Conservation (phyloP, 1,284 basidiomycete genomes). For the Coniferiporia weirii region DNA sequence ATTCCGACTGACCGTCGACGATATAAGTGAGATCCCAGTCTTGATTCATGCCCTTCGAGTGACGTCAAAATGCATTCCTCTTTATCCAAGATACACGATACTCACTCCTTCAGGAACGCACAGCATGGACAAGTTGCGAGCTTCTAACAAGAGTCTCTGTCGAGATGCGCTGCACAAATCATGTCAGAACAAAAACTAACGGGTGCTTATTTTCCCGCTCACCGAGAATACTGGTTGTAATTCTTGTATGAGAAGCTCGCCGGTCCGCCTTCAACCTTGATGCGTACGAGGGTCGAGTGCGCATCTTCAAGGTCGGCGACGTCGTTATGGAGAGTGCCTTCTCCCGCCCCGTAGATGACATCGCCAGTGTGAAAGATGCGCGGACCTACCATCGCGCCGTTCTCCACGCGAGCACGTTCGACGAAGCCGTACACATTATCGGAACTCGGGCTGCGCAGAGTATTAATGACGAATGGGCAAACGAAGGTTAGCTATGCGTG, state of each 20-base stretch:
- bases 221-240: constrained; percentile 65
- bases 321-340: constrained; percentile 50
- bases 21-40: constrained; percentile 77
- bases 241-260: constrained; percentile 72
- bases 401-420: constrained; percentile 62
- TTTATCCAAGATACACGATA: constrained; percentile 1
- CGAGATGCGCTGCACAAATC: constrained; percentile 51
- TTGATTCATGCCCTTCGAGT: constrained; percentile 56
- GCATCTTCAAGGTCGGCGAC: constrained; percentile 59
- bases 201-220: constrained; percentile 15
- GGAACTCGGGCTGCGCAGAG: constrained; percentile 49
- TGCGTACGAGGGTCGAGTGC: constrained; percentile 53
- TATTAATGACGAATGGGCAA: neutral
- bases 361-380: constrained; percentile 65
- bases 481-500: neutral
- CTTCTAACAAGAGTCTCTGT: constrained; percentile 57
- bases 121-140: constrained; percentile 58
- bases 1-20: constrained; percentile 46
- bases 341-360: constrained; percentile 59
- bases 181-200: neutral
- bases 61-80: neutral
- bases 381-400: constrained; percentile 60
- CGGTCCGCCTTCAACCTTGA: constrained; percentile 66
- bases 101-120: constrained; percentile 64
- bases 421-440: constrained; percentile 54